Conservation (phyloP, 2,329 filamentous ascomycete species). For the Pseudogymnoascus sp. region DNA sequence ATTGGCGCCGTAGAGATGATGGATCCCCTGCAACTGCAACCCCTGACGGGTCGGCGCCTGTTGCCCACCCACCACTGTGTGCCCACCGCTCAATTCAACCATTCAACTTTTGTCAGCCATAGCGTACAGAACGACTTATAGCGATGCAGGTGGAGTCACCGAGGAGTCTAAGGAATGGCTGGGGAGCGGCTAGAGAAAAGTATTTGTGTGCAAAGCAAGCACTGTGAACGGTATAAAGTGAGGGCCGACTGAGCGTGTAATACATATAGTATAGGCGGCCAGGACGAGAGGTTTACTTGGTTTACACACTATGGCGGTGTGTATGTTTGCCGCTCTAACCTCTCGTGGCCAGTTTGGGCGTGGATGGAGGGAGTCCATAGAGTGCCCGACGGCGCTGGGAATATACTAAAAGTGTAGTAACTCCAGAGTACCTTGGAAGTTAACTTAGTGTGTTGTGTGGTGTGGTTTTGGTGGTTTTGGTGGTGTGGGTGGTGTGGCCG, state of each 20-base stretch:
- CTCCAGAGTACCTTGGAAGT: neutral
- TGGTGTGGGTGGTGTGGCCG: neutral
- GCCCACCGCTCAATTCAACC: neutral
- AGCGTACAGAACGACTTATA: neutral
- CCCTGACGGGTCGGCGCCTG: conserved; percentile 4
- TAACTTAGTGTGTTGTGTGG: neutral
- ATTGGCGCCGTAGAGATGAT: neutral
- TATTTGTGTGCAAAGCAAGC: neutral
- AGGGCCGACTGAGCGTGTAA: neutral
- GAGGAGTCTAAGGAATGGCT: neutral
- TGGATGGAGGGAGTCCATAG: neutral
- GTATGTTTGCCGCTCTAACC: neutral
- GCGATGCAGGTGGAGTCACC: neutral
- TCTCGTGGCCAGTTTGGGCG: neutral
- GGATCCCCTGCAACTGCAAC: neutral
- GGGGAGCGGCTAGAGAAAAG: neutral
- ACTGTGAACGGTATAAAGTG: neutral
- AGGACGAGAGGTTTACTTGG: neutral
- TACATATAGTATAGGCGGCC: neutral
- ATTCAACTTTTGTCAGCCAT: conserved; percentile 1
- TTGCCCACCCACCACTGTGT: conserved; percentile 3
- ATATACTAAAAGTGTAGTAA: neutral
- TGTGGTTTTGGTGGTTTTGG: neutral
- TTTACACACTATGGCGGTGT: neutral
- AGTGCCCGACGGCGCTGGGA: neutral